Percentiles rank a stretch among this genome's conserved stretches.
Conservation (phyloP, 352 stramenopile species). For the Phytophthora megakarya region DNA sequence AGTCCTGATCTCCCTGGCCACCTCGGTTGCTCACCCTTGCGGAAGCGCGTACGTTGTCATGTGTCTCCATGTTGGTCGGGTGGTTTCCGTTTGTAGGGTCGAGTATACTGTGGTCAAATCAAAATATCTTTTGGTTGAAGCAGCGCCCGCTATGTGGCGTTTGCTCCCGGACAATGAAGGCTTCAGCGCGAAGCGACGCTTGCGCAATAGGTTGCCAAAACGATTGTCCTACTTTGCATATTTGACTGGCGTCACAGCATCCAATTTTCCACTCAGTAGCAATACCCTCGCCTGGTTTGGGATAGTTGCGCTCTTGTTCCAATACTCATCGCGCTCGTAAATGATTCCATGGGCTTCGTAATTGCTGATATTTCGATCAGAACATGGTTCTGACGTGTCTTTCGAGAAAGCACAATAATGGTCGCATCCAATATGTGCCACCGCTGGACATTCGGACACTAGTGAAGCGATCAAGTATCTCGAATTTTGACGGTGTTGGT, state of each 20-base stretch:
- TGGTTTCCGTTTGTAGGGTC: background rate
- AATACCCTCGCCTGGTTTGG: conserved; percentile 40
- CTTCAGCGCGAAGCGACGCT: background rate
- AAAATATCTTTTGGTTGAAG: background rate
- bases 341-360: conserved; percentile 25
- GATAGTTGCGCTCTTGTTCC: conserved; percentile 44
- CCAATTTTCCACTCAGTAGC: conserved; percentile 45
- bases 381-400: conserved; percentile 32
- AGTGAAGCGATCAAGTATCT: conserved; percentile 19
- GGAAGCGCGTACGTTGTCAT: background rate
- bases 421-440: conserved; percentile 9
- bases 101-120: background rate
- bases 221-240: conserved; percentile 14
- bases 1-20: too few species aligned
- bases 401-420: conserved; percentile 57
- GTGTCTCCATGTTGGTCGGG: background rate
- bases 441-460: conserved; percentile 18
- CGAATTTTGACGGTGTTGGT: background rate
- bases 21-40: background rate
- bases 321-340: conserved; percentile 60
- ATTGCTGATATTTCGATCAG: background rate
- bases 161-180: background rate
- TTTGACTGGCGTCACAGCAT: conserved; percentile 49
- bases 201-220: background rate
- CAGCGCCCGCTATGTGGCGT: background rate